Evolutionary conservation across 2,329 filamentous ascomycete species (phyloP).

Genomic region (Zalaria sp.): DNA sequence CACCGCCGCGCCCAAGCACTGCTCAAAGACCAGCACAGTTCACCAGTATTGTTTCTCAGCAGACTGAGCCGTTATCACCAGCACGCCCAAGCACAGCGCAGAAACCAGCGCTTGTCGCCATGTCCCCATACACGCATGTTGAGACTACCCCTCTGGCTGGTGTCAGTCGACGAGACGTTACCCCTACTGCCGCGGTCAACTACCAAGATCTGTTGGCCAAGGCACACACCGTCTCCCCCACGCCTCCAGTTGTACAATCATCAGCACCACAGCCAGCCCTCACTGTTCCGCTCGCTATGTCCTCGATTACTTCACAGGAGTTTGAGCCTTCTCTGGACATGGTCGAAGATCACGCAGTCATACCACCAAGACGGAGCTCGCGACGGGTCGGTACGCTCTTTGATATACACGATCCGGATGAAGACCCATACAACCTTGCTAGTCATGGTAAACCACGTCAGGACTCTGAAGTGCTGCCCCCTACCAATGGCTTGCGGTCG

Average conservation of each 20-base stretch:
- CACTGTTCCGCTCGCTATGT: background rate
- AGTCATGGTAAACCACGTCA: background rate
- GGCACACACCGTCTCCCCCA: too few species aligned
- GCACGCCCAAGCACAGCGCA: background rate
- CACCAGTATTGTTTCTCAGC: constrained; percentile 27
- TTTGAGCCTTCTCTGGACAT: constrained; percentile 5
- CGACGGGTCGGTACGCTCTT: background rate
- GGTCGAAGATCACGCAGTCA: constrained; percentile 1
- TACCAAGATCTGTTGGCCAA: background rate
- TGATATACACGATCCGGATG: background rate
- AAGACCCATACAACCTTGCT: background rate
- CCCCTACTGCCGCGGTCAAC: constrained; percentile 5
- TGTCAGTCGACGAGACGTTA: constrained; percentile 3
- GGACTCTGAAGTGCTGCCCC: background rate
- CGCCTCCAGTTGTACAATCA: too few species aligned
- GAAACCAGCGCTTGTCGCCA: too few species aligned
- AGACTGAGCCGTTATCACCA: constrained; percentile 17
- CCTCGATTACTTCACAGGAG: constrained; percentile 10
- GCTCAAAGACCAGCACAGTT: background rate
- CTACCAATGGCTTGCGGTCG: background rate
- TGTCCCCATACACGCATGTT: too few species aligned
- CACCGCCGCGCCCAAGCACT: background rate
- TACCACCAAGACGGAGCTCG: constrained; percentile 2
- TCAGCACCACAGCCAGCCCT: too few species aligned
- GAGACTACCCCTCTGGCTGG: too few species aligned